phyloP scores from a whole-genome alignment of 2,329 filamentous ascomycete genomes.

The Trichoderma koningiopsis region DNA sequence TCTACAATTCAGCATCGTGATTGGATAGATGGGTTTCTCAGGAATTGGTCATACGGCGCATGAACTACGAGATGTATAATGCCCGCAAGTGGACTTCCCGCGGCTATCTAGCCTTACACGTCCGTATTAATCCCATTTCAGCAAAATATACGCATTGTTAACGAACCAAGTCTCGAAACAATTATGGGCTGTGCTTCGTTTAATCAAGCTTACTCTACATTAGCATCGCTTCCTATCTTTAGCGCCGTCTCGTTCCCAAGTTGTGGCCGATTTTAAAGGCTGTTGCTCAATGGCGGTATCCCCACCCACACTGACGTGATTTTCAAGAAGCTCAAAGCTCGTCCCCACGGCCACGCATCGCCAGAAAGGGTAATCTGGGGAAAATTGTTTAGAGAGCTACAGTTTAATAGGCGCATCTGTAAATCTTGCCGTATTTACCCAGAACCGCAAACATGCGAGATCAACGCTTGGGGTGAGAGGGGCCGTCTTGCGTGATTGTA shows the following conservation, averaged over 20 bases:
- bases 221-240: background rate
- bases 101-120: background rate
- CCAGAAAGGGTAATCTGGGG: slow-evolving; percentile 19
- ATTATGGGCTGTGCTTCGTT: background rate
- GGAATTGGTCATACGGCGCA: background rate
- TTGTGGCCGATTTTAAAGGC: background rate
- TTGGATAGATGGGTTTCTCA: background rate
- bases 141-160: slow-evolving; percentile 11
- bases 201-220: background rate
- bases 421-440: slow-evolving; percentile 11
- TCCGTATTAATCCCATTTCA: background rate
- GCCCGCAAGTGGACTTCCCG: background rate
- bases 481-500: slow-evolving; percentile 14
- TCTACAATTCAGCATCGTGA: background rate
- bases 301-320: slow-evolving; percentile 24
- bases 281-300: slow-evolving; percentile 22
- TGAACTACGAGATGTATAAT: background rate
- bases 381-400: background rate
- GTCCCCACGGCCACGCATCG: slow-evolving; percentile 8
- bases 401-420: background rate
- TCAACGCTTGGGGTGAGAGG: slow-evolving; percentile 9
- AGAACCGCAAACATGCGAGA: slow-evolving; percentile 6
- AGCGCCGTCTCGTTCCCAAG: background rate
- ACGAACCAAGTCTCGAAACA: background rate
- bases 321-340: background rate